phyloP scores from a whole-genome alignment of 2,329 filamentous ascomycete genomes.

The Hymenoscyphus scutula region DNA sequence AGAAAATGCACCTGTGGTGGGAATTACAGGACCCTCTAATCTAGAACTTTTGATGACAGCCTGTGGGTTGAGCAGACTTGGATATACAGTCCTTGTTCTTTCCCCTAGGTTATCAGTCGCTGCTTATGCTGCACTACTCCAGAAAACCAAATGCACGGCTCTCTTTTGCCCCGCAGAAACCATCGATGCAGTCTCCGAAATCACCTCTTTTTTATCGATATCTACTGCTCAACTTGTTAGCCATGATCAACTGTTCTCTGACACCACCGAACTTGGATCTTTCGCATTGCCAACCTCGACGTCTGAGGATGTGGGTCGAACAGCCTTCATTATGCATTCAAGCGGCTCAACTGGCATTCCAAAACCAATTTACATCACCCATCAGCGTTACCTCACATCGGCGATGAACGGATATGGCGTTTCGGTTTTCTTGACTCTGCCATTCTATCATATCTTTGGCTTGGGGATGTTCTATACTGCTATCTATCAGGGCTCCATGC shows the following conservation, averaged over 20 bases:
- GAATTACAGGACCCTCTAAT: not conserved
- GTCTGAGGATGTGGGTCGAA: conserved; percentile 2
- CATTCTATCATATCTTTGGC: conserved; percentile 59
- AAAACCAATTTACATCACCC: conserved; percentile 55
- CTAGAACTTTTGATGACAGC: not conserved
- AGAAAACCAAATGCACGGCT: not conserved
- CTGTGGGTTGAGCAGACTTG: not conserved
- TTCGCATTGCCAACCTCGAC: too few species aligned
- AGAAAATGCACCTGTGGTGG: not conserved
- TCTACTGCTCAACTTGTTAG: too few species aligned
- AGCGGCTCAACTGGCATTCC: conserved; percentile 57
- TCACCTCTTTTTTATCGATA: too few species aligned
- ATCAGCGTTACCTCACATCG: conserved; percentile 36
- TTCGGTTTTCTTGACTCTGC: conserved; percentile 50
- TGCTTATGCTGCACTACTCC: not conserved
- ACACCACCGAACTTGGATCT: too few species aligned
- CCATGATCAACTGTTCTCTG: too few species aligned
- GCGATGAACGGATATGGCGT: conserved; percentile 32
- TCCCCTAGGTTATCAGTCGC: not conserved
- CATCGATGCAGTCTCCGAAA: too few species aligned
- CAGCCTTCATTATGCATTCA: conserved; percentile 32
- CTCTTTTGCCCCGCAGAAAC: not conserved
- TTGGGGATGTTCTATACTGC: conserved; percentile 42
- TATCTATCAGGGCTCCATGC: too few species aligned
- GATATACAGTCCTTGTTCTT: not conserved